Percentiles rank a stretch among this genome's conserved stretches.
phyloP scores from a whole-genome alignment of 2,329 filamentous ascomycete species.

The Fusarium sacchari region DNA sequence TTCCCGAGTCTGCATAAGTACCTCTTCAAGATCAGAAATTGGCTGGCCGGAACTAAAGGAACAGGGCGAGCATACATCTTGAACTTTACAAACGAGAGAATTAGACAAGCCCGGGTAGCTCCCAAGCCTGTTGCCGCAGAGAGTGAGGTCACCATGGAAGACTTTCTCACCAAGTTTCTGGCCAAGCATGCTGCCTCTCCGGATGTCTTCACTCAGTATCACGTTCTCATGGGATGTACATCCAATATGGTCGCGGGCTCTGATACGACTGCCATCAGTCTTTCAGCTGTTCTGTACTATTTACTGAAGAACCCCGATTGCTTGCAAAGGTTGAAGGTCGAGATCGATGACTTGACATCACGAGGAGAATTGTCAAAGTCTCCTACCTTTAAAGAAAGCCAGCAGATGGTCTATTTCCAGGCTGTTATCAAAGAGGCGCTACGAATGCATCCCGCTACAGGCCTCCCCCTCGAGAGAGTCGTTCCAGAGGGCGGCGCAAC shows the following conservation, averaged over 20 bases:
- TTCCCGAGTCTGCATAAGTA: conserved; percentile 5
- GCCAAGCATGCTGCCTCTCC: conserved; percentile 28
- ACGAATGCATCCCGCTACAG: conserved; percentile 35
- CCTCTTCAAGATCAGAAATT: conserved; percentile 6
- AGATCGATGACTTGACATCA: conserved; percentile 1
- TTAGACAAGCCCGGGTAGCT: neutral
- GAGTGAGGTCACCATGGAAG: conserved; percentile 10
- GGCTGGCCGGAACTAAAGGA: neutral
- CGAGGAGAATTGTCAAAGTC: conserved; percentile 11
- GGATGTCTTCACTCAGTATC: conserved; percentile 24
- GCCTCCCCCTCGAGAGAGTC: conserved; percentile 30
- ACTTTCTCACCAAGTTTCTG: conserved; percentile 39
- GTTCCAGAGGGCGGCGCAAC: conserved; percentile 32
- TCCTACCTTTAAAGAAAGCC: conserved; percentile 29
- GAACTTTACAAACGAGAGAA: conserved; percentile 17
- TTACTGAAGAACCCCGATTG: conserved; percentile 18
- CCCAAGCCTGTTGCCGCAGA: neutral
- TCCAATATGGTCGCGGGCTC: conserved; percentile 40
- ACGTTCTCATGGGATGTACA: conserved; percentile 32
- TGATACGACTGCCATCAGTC: conserved; percentile 38
- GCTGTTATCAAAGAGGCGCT: conserved; percentile 37
- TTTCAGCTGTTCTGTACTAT: conserved; percentile 34
- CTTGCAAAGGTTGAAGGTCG: conserved; percentile 4
- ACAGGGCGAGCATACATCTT: conserved; percentile 16
- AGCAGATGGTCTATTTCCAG: conserved; percentile 35